Percentiles rank a stretch among this genome's conserved stretches.
Evolutionary conservation across 2,329 filamentous ascomycete genomes (phyloP).

Genomic region (Nannizziopsis arthrosporioides): DNA sequence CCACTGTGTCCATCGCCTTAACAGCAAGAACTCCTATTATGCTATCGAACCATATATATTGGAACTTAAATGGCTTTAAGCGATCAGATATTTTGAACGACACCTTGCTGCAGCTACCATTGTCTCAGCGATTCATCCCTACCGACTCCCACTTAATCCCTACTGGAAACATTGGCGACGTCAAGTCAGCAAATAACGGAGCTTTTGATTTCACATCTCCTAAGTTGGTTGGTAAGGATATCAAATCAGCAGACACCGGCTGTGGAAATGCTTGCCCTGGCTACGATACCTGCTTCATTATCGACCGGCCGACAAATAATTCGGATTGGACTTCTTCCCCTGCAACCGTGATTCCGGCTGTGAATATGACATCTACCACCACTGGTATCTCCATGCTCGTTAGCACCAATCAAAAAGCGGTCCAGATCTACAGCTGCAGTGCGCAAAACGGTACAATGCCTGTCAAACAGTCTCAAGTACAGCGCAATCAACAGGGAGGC

Average conservation of each 20-base stretch:
- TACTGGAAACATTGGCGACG: slow-evolving; percentile 61
- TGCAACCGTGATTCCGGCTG: slow-evolving; percentile 35
- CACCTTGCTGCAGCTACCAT: slow-evolving; percentile 36
- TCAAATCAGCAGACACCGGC: slow-evolving; percentile 53
- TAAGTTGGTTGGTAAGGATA: slow-evolving; percentile 65
- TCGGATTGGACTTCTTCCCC: slow-evolving; percentile 21
- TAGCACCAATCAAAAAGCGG: slow-evolving; percentile 70
- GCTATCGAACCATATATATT: slow-evolving; percentile 42
- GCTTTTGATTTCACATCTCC: slow-evolving; percentile 56
- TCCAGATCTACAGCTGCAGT: slow-evolving; percentile 80
- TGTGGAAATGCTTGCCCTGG: slow-evolving; percentile 75
- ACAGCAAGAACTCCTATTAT: slow-evolving; percentile 40
- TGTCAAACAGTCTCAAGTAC: slow-evolving; percentile 32
- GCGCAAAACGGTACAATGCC: slow-evolving; percentile 55
- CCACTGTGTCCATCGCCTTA: slow-evolving; percentile 35
- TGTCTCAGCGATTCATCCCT: slow-evolving; percentile 36
- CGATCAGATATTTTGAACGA: slow-evolving; percentile 33
- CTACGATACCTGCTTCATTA: slow-evolving; percentile 54
- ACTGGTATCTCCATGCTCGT: slow-evolving; percentile 77
- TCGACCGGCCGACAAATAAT: slow-evolving; percentile 32
- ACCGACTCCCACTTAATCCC: slow-evolving; percentile 57
- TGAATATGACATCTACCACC: slow-evolving; percentile 53
- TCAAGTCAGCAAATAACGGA: slow-evolving; percentile 55
- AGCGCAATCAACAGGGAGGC: slow-evolving; percentile 43
- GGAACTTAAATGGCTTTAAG: slow-evolving; percentile 41